Evolutionary conservation across 805 yeast genomes (phyloP), one percentile per base, ranked within the genome.

Genomic region (Lipomyces oligophaga): DNA sequence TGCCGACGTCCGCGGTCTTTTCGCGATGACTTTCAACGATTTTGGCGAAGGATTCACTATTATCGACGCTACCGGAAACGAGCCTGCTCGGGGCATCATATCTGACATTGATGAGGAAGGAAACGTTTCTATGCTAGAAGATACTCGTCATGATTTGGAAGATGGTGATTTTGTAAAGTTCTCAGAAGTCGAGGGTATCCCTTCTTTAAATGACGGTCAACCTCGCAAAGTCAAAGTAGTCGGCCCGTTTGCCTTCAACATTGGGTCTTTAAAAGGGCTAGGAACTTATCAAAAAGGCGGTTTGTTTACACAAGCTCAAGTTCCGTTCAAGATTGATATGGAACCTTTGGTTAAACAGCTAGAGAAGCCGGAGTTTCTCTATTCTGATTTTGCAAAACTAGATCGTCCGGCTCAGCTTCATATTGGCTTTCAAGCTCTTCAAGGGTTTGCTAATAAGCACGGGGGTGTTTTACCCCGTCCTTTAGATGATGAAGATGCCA

Each of bases 231-330:
- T 93, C 43, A 83, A 80, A 62, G 97, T 88, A 1, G 73, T 84
- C 50, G 98, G 97, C 13, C 98, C 98, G n/a, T 88, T 78, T 63
- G 94, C 97, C 2, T 93, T 85, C 73, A 80, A 78, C 62, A 78
- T 90, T 49, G 79, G 76, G 13, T 63, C 68, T 19, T 72, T 75
- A 0, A 60, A 69, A 19, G 75, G 78, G 45, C 71, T 78, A 47
- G 95, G 89, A 19, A 66, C 72, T 1, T 93, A 87, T 63, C 66
- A 70, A 42, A 80, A 79, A 60, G 96, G 96, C 40, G 99, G 99
- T 54, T 72, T 85, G 39, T 93, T 85, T 72, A 84, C 88, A 20
- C 95, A 93, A 69, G 96, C 90, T 38, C 89, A 89, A 69, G 79
- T 84, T 60, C 97, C 98, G 24, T 67, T 65, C 40, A 73, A 70